Base-by-base conservation (phyloP, 1,284 basidiomycete genomes). In the Fomitopsis betulina region DNA sequence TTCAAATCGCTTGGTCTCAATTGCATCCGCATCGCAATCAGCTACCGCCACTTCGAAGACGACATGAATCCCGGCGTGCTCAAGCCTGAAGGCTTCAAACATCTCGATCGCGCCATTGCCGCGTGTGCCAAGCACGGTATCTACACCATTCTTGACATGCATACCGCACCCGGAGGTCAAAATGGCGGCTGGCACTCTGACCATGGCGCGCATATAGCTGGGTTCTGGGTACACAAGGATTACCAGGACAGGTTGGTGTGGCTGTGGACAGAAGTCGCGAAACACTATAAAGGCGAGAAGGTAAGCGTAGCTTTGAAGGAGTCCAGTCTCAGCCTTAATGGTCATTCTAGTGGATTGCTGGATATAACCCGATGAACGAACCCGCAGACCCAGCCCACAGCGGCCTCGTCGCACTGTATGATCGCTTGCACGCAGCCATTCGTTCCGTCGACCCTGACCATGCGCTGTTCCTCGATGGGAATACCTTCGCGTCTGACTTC, bases 281-380 rank as follows among this genome's bases (percentile, higher is more conserved):
- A 70, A 63, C 84, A 83, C 64, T 91, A 91, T 73, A 81, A 76
- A 57, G 76, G 78, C 55, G 56, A 64, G 30, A 60, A 50, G 47
- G 53, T 54, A 15, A 49, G 49, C 19, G 12, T 19, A 10, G 25
- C 15, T 12, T 1, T n/a, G 35, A 6, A 37, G 7, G 32, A 9
- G 19, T 4, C 17, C 13, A 37, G 27, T 30, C 8, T 30, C 27
- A 30, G 27, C 27, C 23, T 33, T 35, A 39, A 56, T 12, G 10
- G 2, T 17, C 13, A 32, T 15, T n/a, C 3, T 56, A 77, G 25
- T 92, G 89, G 89, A 76, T 87, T 61, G 83, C 82, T 3, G 85
- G 79, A 19, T 92, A 89, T 70, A 91, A 91, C 72, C 81, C 84
- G 3, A 75, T 92, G 38, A 92, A 91, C 72, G 90, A 92, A 70